These are phyloP conservation scores for Monosporozyma unispora DNA, from an alignment of 805 yeast genomes.

Conservation along the genomic window DNA sequence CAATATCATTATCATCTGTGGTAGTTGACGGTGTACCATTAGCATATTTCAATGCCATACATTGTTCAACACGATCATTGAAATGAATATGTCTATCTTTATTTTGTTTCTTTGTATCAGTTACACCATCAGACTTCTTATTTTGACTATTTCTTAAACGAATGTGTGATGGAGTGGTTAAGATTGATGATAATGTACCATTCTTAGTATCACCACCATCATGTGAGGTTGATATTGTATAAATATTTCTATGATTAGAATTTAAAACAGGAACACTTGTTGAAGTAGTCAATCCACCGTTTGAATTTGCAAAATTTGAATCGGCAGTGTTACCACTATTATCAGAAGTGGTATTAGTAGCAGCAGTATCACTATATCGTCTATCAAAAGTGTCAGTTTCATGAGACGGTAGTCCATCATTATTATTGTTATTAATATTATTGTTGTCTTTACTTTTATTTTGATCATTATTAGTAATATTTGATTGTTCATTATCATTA, in stretches of 20 bases:
- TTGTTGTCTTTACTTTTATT: background rate
- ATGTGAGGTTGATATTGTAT: background rate
- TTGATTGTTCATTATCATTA: background rate
- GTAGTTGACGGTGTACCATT: constrained; percentile 29
- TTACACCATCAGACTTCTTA: background rate
- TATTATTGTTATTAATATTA: background rate
- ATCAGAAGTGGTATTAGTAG: background rate
- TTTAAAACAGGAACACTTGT: background rate
- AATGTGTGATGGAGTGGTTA: constrained; percentile 11
- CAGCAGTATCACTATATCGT: background rate
- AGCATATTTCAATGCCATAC: constrained; percentile 54
- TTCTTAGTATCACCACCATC: background rate
- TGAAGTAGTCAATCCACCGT: background rate
- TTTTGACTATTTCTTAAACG: background rate
- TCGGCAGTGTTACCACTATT: background rate
- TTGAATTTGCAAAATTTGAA: too few relatives aligned
- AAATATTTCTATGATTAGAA: constrained; percentile 2
- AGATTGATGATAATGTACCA: constrained; percentile 8
- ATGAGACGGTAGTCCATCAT: background rate
- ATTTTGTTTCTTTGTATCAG: constrained; percentile 9
- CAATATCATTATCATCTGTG: constrained; percentile 8
- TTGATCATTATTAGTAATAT: background rate
- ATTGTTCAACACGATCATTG: constrained; percentile 90
- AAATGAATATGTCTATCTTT: constrained; percentile 68
- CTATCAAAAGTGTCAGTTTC: background rate